Evolutionary conservation across 352 stramenopile species (phyloP).

Genomic region (Globisporangium takayamanum): DNA sequence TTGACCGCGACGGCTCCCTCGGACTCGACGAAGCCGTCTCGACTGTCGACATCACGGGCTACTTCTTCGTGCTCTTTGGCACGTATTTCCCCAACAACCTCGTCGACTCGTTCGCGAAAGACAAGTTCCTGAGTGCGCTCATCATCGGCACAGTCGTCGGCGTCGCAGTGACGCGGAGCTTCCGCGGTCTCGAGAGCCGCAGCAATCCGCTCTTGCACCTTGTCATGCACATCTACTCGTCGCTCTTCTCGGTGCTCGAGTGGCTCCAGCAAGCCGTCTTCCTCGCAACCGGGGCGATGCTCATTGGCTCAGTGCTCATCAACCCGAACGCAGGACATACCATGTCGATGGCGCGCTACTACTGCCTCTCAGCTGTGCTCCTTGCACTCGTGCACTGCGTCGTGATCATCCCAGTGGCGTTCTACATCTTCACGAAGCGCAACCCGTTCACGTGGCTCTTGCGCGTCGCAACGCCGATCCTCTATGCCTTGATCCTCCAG

Average conservation of each 20-base stretch:
- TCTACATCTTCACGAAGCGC: conserved; percentile 40
- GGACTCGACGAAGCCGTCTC: conserved; percentile 36
- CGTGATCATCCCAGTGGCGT: conserved; percentile 36
- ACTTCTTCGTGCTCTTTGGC: conserved; percentile 33
- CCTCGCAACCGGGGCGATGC: conserved; percentile 38
- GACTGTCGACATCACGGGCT: conserved; percentile 32
- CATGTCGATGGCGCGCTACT: conserved; percentile 35
- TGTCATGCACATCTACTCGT: conserved; percentile 51
- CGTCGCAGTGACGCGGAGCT: conserved; percentile 12
- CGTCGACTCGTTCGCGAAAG: conserved; percentile 25
- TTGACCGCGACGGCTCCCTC: conserved; percentile 33
- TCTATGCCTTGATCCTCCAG: conserved; percentile 42
- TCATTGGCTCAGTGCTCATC: conserved; percentile 35
- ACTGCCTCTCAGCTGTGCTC: conserved; percentile 24
- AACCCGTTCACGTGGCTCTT: conserved; percentile 52
- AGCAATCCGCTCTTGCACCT: conserved; percentile 53
- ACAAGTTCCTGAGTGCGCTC: conserved; percentile 39
- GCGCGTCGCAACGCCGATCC: conserved; percentile 33
- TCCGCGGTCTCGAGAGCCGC: conserved; percentile 20
- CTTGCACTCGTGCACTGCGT: conserved; percentile 29
- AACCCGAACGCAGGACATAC: conserved; percentile 26
- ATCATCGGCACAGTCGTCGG: conserved; percentile 32
- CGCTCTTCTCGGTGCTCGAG: conserved; percentile 50
- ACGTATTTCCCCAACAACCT: conserved; percentile 54
- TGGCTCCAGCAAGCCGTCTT: conserved; percentile 49